Evolutionary conservation across 805 yeast genomes (phyloP).

Genomic region (Ogataea wickerhamii): DNA sequence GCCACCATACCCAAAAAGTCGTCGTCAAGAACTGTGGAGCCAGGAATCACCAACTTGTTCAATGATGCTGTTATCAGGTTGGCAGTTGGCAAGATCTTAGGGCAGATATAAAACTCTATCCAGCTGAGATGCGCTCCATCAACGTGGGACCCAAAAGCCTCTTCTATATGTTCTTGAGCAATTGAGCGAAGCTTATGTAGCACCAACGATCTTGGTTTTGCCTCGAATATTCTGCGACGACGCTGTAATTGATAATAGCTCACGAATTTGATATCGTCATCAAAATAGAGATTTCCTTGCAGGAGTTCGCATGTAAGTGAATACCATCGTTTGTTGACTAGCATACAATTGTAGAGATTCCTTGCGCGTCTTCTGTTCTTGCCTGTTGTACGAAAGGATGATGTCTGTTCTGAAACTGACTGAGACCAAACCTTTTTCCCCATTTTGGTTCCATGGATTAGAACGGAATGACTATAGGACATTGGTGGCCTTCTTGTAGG

Average conservation of each 20-base stretch:
- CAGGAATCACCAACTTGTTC: slow-evolving; percentile 61
- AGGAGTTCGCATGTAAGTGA: slow-evolving; percentile 52
- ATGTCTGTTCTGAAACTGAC: slow-evolving; percentile 12
- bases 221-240: not conserved
- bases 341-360: slow-evolving; percentile 55
- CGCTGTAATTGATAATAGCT: slow-evolving; percentile 15
- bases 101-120: slow-evolving; percentile 84
- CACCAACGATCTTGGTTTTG: slow-evolving; percentile 43
- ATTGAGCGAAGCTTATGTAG: slow-evolving; percentile 59
- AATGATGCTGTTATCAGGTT: slow-evolving; percentile 41
- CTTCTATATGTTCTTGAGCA: slow-evolving; percentile 51
- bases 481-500: slow-evolving; percentile 67
- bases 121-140: slow-evolving; percentile 52
- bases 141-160: slow-evolving; percentile 34
- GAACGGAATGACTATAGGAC: slow-evolving; percentile 62
- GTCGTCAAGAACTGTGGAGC: slow-evolving; percentile 63
- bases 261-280: slow-evolving; percentile 38
- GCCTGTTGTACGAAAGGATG: slow-evolving; percentile 7
- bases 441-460: slow-evolving; percentile 43
- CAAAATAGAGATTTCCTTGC: slow-evolving; percentile 53
- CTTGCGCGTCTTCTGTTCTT: slow-evolving; percentile 8
- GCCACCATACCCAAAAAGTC: slow-evolving; percentile 50
- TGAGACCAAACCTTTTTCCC: slow-evolving; percentile 42
- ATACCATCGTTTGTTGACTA: slow-evolving; percentile 69
- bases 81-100: slow-evolving; percentile 57